Evolutionary conservation across 768 basidiomycete genomes (phyloP).

Genomic region (Coprinellus micaceus): DNA sequence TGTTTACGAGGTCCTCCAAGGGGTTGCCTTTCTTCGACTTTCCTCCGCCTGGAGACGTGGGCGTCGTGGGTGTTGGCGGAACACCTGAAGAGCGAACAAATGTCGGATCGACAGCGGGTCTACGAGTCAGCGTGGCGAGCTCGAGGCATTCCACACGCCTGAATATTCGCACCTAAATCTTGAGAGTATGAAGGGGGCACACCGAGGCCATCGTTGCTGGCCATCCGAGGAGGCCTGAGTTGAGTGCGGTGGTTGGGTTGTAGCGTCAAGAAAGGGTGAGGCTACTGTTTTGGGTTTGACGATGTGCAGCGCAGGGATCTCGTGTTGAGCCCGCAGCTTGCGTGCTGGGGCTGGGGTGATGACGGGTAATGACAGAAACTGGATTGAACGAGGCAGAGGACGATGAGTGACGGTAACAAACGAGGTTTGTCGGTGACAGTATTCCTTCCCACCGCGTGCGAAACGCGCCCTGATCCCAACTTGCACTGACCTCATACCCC

Average conservation of each 20-base stretch:
- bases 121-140: slow-evolving; percentile 15
- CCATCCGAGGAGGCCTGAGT: slow-evolving; percentile 1
- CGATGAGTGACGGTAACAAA: neutral
- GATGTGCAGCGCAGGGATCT: neutral
- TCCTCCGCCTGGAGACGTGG: slow-evolving; percentile 29
- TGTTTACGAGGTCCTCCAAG: slow-evolving; percentile 88
- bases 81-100: neutral
- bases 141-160: slow-evolving; percentile 5
- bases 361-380: slow-evolving; percentile 4
- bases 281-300: neutral
- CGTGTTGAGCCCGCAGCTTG: neutral
- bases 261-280: neutral
- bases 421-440: neutral
- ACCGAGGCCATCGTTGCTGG: neutral
- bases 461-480: neutral
- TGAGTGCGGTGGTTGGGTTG: slow-evolving; percentile 4
- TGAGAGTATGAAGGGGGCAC: slow-evolving; percentile 16
- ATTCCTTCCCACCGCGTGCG: neutral
- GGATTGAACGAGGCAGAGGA: neutral
- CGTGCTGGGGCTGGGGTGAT: neutral
- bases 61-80: slow-evolving; percentile 26
- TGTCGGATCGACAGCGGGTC: slow-evolving; percentile 12
- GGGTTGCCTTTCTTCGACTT: slow-evolving; percentile 74
- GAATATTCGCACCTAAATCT: slow-evolving; percentile 20
- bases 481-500: neutral